Conservation (phyloP, 208 protist genomes). For the Phytomonas francai region DNA sequence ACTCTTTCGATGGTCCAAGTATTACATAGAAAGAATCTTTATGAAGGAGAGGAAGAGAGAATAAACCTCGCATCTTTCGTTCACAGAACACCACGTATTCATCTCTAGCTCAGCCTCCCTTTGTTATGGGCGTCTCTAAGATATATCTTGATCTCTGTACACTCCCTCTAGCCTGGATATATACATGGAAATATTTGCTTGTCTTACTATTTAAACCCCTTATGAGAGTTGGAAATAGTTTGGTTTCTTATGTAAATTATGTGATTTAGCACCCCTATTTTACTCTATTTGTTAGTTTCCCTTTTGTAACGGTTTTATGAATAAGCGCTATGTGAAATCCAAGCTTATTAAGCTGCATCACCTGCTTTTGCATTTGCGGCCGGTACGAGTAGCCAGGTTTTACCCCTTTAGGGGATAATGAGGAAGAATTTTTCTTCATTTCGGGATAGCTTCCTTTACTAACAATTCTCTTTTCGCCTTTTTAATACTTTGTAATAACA, state of each 20-base stretch:
- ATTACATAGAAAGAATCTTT: constrained; percentile 50
- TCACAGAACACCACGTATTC: not conserved
- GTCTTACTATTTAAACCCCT: not conserved
- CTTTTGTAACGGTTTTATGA: not conserved
- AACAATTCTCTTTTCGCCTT: not conserved
- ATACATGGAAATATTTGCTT: not conserved
- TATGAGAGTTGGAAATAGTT: not conserved
- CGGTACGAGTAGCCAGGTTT: not conserved
- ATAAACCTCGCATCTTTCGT: not conserved
- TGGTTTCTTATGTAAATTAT: not conserved
- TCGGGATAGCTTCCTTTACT: not conserved
- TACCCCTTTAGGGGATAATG: not conserved
- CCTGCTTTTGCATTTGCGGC: not conserved
- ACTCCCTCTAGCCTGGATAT: not conserved
- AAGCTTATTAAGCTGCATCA: not conserved
- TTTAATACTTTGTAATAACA: not conserved
- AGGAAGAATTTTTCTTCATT: not conserved
- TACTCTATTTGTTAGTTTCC: not conserved
- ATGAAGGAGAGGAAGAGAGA: constrained; percentile 42
- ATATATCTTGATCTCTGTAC: not conserved
- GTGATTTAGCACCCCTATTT: not conserved
- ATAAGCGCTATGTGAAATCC: not conserved
- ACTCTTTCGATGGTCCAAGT: constrained; percentile 33
- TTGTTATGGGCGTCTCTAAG: not conserved
- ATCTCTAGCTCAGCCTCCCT: not conserved